Evolutionary conservation across 768 basidiomycete genomes (phyloP).

Genomic region (Boletus rex-veris): DNA sequence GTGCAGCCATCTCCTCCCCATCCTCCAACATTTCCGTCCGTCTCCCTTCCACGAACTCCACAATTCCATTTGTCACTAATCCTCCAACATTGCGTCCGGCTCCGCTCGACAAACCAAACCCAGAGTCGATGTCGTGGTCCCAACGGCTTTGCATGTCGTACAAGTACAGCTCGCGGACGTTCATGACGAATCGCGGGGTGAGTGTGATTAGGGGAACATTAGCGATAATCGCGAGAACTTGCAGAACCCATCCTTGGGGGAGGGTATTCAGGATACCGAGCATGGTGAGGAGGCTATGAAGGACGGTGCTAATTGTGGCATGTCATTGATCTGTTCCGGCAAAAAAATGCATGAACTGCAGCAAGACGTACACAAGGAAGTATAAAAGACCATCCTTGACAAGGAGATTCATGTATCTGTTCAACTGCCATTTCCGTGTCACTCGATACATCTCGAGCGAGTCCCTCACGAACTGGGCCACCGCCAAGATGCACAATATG

Average conservation of each 20-base stretch:
- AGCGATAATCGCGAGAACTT: neutral
- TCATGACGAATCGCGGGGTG: neutral
- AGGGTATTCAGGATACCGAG: neutral
- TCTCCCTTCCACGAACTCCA: neutral
- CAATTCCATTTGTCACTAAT: neutral
- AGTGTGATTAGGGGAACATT: neutral
- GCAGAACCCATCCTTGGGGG: neutral
- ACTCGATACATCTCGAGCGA: neutral
- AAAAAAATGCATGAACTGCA: neutral
- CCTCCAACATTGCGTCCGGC: neutral
- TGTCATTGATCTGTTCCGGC: neutral
- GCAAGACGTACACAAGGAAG: neutral
- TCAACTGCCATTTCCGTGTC: neutral
- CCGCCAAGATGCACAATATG: neutral
- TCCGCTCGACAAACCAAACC: neutral
- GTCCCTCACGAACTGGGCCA: neutral
- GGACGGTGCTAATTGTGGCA: neutral
- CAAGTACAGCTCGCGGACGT: neutral
- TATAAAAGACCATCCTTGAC: neutral
- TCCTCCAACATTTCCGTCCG: neutral
- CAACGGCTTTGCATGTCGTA: neutral
- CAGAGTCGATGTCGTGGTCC: neutral
- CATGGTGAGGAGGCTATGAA: neutral
- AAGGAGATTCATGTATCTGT: neutral
- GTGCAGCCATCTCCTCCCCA: neutral